These are phyloP conservation scores for Cucurbita moschata DNA, from an alignment of 306 rosid species.

Conservation along the genomic window DNA sequence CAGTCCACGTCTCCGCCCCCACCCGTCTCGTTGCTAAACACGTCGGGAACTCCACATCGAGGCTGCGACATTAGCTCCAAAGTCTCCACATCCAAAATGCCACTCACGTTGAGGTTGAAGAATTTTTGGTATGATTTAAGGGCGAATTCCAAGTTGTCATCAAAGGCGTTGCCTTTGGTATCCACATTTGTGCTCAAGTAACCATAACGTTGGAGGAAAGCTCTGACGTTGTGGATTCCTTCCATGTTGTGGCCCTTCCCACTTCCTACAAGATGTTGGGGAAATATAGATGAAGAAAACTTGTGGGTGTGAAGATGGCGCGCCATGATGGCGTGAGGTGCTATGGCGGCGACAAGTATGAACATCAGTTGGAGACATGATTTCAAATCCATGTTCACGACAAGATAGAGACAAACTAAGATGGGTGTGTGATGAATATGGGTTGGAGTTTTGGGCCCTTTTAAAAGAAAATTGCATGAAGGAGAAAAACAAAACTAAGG, in stretches of 20 bases:
- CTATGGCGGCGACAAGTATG: not conserved
- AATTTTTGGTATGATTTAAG: constrained; percentile 24
- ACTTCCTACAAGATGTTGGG: constrained; percentile 15
- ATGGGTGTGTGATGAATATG: not conserved
- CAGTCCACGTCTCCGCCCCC: no score
- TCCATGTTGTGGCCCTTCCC: constrained; percentile 21
- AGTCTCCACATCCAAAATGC: constrained; percentile 15
- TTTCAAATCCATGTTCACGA: not conserved
- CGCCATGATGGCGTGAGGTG: not conserved
- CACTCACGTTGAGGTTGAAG: constrained; percentile 12
- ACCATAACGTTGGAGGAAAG: constrained; percentile 20
- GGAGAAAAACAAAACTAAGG: not conserved
- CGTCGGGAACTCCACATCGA: constrained; percentile 30
- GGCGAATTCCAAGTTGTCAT: constrained; percentile 20
- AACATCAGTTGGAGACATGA: not conserved
- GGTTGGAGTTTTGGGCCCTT: not conserved
- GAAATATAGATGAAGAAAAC: not conserved
- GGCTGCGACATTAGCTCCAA: constrained; percentile 15
- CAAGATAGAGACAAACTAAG: not conserved
- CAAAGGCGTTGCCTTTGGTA: constrained; percentile 6
- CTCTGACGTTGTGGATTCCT: constrained; percentile 20
- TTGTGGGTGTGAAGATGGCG: not conserved
- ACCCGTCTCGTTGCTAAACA: not conserved
- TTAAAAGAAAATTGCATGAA: not conserved
- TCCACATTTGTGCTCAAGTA: constrained; percentile 7